Conservation (phyloP, 1,139 yeast genomes). For the Yamadazyma trypodendri region DNA sequence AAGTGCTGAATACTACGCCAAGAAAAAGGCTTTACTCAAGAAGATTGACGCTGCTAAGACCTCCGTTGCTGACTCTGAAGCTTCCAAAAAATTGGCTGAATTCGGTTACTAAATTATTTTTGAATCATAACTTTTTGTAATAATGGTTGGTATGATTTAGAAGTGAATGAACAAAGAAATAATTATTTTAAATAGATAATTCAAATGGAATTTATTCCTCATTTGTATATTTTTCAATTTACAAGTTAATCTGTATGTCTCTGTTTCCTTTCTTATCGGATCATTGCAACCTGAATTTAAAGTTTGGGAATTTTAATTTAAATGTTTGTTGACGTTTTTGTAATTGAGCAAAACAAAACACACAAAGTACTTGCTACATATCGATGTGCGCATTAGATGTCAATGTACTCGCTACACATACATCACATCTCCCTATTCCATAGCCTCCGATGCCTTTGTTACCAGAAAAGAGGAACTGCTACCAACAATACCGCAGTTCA, state of each 20-base stretch:
- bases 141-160: conserved; percentile 14
- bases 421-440: too few relatives aligned
- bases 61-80: conserved; percentile 73
- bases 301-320: too few relatives aligned
- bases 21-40: conserved; percentile 95
- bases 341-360: too few relatives aligned
- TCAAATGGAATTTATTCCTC: conserved; percentile 12
- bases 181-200: conserved; percentile 11
- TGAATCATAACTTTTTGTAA: conserved; percentile 7
- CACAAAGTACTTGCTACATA: too few relatives aligned
- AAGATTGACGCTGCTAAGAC: conserved; percentile 85
- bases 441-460: too few relatives aligned
- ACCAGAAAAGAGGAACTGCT: too few relatives aligned
- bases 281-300: too few relatives aligned
- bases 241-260: conserved; percentile 13
- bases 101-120: conserved; percentile 63
- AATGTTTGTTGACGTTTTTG: too few relatives aligned
- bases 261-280: too few relatives aligned
- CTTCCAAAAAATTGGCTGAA: conserved; percentile 72
- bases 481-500: too few relatives aligned
- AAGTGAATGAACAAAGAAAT: conserved; percentile 4
- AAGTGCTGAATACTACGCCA: conserved; percentile 98
- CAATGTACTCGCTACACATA: too few relatives aligned
- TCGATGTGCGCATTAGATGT: too few relatives aligned
- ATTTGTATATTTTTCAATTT: conserved; percentile 16